Percentiles rank a stretch among this genome's conserved stretches.
Conservation (phyloP, 345 rosid genomes). For the Sisymbrium irio region DNA sequence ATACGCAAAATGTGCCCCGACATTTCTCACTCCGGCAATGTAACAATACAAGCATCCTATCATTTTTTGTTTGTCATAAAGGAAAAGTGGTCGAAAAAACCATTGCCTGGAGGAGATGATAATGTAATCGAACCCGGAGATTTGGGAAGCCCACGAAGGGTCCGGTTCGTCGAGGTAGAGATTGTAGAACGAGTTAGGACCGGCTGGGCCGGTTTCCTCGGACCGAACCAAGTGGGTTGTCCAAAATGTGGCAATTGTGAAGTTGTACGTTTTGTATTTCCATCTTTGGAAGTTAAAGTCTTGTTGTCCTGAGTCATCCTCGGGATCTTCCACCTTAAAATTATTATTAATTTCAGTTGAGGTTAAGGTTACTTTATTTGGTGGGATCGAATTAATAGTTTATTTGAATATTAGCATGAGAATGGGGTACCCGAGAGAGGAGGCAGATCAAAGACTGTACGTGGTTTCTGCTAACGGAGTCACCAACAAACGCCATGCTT, state of each 20-base stretch:
- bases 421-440: conserved; percentile 30
- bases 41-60: conserved; percentile 64
- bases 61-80: conserved; percentile 42
- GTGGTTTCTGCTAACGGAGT: conserved; percentile 83
- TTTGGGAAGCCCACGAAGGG: conserved; percentile 55
- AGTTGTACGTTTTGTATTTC: conserved; percentile 59
- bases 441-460: conserved; percentile 89
- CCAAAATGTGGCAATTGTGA: conserved; percentile 68
- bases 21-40: conserved; percentile 30
- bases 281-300: conserved; percentile 58
- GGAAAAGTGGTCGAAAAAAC: conserved; percentile 63
- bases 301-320: conserved; percentile 46
- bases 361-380: neutral
- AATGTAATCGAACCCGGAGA: conserved; percentile 54
- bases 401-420: neutral
- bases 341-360: neutral
- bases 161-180: conserved; percentile 67
- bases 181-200: conserved; percentile 54
- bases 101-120: conserved; percentile 68
- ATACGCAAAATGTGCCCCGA: conserved; percentile 45
- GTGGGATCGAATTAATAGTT: neutral
- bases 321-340: conserved; percentile 61
- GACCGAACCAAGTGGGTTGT: conserved; percentile 60
- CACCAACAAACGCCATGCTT: conserved; percentile 78
- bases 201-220: conserved; percentile 39